Percentiles rank a stretch among this genome's conserved stretches.
phyloP scores from a whole-genome alignment of 192 early-diverging fungal species.

The Coemansia reversa region DNA sequence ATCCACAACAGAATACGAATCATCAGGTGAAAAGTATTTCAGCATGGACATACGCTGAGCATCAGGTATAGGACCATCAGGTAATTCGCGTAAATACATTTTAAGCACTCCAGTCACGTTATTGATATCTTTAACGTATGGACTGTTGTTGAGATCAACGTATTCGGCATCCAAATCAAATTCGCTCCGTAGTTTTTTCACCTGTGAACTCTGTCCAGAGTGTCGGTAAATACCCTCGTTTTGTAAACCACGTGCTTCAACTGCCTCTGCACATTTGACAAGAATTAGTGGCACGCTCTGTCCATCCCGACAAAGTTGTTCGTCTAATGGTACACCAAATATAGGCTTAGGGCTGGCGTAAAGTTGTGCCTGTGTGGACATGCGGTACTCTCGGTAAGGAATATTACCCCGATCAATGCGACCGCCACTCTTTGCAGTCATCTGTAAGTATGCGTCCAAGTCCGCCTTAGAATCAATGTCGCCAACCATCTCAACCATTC shows the following conservation, averaged over 20 bases:
- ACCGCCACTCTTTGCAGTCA: constrained; percentile 26
- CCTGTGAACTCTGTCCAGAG: constrained; percentile 74
- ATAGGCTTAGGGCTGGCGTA: constrained; percentile 72
- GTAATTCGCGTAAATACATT: constrained; percentile 93
- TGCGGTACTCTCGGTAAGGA: constrained; percentile 43
- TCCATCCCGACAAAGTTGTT: constrained; percentile 69
- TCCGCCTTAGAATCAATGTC: constrained; percentile 64
- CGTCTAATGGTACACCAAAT: constrained; percentile 78
- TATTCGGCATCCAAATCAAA: constrained; percentile 75
- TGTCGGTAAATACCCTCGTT: constrained; percentile 89
- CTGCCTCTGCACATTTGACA: constrained; percentile 72
- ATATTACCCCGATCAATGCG: constrained; percentile 43
- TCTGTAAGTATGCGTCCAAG: constrained; percentile 52
- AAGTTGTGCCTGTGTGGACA: constrained; percentile 54
- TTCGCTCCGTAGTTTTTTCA: constrained; percentile 67
- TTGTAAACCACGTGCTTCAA: constrained; percentile 76
- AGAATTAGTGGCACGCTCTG: constrained; percentile 76
- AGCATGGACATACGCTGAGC: constrained; percentile 35
- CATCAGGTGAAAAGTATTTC: constrained; percentile 12
- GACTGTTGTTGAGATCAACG: constrained; percentile 64
- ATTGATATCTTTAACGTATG: constrained; percentile 72
- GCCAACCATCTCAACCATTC: constrained; percentile 56
- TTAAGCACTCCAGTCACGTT: constrained; percentile 84
- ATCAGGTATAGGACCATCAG: constrained; percentile 78
- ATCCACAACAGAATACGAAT: constrained; percentile 1